Evolutionary conservation across 148 eudicot species (phyloP).

Genomic region (Persicaria maculosa): DNA sequence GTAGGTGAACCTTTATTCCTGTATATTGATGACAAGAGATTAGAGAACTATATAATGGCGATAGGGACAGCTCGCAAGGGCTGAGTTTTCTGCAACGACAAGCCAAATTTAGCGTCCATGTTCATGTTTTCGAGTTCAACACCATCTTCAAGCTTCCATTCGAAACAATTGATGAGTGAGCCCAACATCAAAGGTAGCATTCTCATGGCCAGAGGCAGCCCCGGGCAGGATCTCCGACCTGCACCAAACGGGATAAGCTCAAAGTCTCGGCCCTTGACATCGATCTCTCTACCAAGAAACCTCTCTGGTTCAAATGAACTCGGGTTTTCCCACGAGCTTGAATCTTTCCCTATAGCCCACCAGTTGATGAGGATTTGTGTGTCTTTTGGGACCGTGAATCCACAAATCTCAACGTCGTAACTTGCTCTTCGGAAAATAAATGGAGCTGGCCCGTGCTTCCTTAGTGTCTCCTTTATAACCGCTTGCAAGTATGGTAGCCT

Average conservation of each 20-base stretch:
- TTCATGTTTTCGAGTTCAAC: conserved; percentile 17
- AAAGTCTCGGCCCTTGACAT: background rate
- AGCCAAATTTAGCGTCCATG: conserved; percentile 25
- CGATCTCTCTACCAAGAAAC: too few relatives aligned
- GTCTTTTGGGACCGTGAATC: conserved; percentile 21
- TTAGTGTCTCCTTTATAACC: conserved; percentile 27
- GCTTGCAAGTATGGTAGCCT: conserved; percentile 27
- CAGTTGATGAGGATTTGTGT: conserved; percentile 19
- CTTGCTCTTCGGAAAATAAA: conserved; percentile 23
- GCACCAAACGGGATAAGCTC: background rate
- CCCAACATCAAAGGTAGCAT: conserved; percentile 30
- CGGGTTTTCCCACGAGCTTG: too few relatives aligned
- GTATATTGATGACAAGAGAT: background rate
- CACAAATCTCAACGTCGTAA: conserved; percentile 8
- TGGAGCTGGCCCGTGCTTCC: conserved; percentile 31
- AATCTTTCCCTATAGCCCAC: too few relatives aligned
- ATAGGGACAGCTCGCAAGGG: conserved; percentile 21
- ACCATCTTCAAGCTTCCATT: conserved; percentile 29
- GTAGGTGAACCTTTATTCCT: too few relatives aligned
- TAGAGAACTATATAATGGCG: background rate
- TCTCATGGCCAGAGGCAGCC: conserved; percentile 27
- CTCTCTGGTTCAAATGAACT: too few relatives aligned
- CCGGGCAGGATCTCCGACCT: conserved; percentile 24
- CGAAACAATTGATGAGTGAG: conserved; percentile 23
- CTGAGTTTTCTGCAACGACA: conserved; percentile 22